These are phyloP conservation scores for Nidularia pulvinata DNA, from an alignment of 768 basidiomycete genomes.

Conservation along the genomic window DNA sequence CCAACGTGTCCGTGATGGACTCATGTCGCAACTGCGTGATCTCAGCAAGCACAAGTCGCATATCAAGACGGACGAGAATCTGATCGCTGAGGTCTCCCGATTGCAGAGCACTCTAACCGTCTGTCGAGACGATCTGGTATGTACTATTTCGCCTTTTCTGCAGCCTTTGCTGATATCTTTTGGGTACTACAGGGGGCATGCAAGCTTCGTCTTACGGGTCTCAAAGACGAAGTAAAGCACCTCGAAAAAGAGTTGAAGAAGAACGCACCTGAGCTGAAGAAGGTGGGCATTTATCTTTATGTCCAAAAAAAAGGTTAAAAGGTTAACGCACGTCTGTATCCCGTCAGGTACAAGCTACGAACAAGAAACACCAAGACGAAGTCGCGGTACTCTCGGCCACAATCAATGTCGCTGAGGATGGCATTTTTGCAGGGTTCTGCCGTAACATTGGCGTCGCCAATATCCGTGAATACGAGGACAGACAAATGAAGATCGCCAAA, in stretches of 20 bases:
- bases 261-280: constrained; percentile 67
- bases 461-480: constrained; percentile 94
- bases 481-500: constrained; percentile 85
- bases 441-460: constrained; percentile 71
- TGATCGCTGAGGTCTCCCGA: constrained; percentile 75
- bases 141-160: constrained; percentile 12
- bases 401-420: constrained; percentile 80
- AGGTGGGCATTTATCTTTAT: constrained; percentile 34
- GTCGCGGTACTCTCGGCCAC: constrained; percentile 52
- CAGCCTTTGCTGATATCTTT: too few relatives aligned
- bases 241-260: constrained; percentile 70
- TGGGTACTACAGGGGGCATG: constrained; percentile 70
- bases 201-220: constrained; percentile 72
- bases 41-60: constrained; percentile 83
- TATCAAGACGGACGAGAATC: constrained; percentile 79
- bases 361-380: constrained; percentile 49
- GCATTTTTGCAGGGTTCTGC: constrained; percentile 80
- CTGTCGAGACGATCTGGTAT: constrained; percentile 81
- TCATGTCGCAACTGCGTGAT: constrained; percentile 78
- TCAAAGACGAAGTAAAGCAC: constrained; percentile 85
- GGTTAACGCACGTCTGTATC: too few relatives aligned
- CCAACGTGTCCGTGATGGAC: constrained; percentile 62
- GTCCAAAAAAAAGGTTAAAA: too few relatives aligned
- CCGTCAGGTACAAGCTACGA: constrained; percentile 51
- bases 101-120: constrained; percentile 78